phyloP scores from a whole-genome alignment of 345 rosid genomes.

The Ceriops decandra region DNA sequence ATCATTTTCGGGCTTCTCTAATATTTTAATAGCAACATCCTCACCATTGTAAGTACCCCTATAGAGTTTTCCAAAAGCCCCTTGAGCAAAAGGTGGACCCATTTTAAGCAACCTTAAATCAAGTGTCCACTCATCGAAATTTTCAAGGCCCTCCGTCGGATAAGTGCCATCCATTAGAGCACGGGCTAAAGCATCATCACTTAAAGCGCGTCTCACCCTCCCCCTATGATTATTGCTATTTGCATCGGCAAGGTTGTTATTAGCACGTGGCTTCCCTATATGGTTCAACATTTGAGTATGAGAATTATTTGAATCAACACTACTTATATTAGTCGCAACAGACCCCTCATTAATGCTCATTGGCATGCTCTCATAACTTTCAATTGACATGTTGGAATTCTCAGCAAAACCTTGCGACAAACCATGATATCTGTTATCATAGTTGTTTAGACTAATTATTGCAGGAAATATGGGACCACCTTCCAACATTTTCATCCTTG shows the following conservation, averaged over 20 bases:
- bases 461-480: slow-evolving; percentile 35
- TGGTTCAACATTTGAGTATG: slow-evolving; percentile 14
- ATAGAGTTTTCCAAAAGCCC: slow-evolving; percentile 45
- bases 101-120: slow-evolving; percentile 39
- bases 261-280: slow-evolving; percentile 17
- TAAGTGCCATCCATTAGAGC: slow-evolving; percentile 38
- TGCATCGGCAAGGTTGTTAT: slow-evolving; percentile 28
- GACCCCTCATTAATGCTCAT: slow-evolving; percentile 32
- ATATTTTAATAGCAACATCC: slow-evolving; percentile 45
- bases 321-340: slow-evolving; percentile 34
- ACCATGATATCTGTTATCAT: slow-evolving; percentile 30
- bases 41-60: slow-evolving; percentile 43
- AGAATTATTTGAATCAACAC: slow-evolving; percentile 40
- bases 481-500: slow-evolving; percentile 28
- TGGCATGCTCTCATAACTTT: neutral
- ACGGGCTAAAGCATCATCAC: slow-evolving; percentile 38
- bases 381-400: neutral
- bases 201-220: slow-evolving; percentile 29
- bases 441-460: slow-evolving; percentile 30
- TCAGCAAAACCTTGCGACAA: slow-evolving; percentile 25
- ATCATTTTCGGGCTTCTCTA: slow-evolving; percentile 43
- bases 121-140: slow-evolving; percentile 42
- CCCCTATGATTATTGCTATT: slow-evolving; percentile 36
- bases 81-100: slow-evolving; percentile 47
- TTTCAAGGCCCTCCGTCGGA: slow-evolving; percentile 33